Conservation (phyloP, 805 yeast species). For the Myxozyma melibiosi region DNA sequence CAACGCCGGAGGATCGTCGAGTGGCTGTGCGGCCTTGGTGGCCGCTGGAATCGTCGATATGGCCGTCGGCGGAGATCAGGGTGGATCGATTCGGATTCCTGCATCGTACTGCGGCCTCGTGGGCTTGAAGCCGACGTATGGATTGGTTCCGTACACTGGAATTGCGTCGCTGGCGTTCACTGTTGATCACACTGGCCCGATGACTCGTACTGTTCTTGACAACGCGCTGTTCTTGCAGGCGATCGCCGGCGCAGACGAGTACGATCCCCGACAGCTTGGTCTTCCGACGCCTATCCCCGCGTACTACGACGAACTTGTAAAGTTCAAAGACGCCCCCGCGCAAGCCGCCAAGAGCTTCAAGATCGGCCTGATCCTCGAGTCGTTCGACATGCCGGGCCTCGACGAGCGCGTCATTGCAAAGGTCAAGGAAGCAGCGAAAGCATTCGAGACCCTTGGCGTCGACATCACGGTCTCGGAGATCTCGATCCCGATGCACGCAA, state of each 20-base stretch:
- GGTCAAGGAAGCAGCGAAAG: constrained; percentile 40
- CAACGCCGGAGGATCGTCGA: constrained; percentile 56
- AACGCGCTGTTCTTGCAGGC: constrained; percentile 43
- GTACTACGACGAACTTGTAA: constrained; percentile 34
- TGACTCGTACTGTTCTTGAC: constrained; percentile 44
- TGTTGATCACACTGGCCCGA: constrained; percentile 47
- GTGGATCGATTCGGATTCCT: constrained; percentile 56
- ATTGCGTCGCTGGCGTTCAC: constrained; percentile 43
- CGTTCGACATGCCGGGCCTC: constrained; percentile 43
- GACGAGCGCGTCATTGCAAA: constrained; percentile 39
- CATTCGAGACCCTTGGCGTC: constrained; percentile 42
- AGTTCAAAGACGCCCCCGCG: constrained; percentile 19
- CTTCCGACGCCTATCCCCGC: constrained; percentile 33
- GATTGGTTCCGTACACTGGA: constrained; percentile 49
- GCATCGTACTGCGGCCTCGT: constrained; percentile 49
- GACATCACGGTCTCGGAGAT: constrained; percentile 45
- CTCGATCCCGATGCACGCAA: constrained; percentile 44
- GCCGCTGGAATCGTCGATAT: constrained; percentile 52
- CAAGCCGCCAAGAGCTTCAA: constrained; percentile 40
- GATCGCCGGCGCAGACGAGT: constrained; percentile 45
- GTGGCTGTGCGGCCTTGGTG: constrained; percentile 59
- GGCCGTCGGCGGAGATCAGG: constrained; percentile 54
- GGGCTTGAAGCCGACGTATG: constrained; percentile 51
- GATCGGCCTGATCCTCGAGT: constrained; percentile 44
- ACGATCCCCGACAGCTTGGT: constrained; percentile 43